These are phyloP conservation scores for Aspergillus indologenus DNA, from an alignment of 495 filamentous ascomycete species.

Conservation along the genomic window DNA sequence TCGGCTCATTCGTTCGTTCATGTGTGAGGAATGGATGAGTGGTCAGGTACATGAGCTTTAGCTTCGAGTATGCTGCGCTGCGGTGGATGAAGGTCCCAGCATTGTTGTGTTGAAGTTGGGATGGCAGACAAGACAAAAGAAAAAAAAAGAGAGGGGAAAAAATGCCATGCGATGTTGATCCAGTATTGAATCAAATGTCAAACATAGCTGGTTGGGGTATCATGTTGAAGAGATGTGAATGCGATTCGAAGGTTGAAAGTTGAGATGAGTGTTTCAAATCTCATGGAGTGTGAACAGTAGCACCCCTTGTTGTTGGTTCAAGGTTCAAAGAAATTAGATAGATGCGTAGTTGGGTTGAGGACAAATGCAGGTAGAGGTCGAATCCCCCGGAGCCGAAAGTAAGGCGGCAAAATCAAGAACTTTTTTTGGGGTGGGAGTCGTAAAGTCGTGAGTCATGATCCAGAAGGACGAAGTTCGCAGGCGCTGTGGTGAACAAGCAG, in stretches of 20 bases:
- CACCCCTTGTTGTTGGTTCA: neutral
- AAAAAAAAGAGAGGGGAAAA: slow-evolving; percentile 9
- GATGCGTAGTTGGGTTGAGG: slow-evolving; percentile 17
- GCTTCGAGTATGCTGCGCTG: no score
- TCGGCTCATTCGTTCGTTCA: neutral
- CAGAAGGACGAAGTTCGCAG: slow-evolving; percentile 4
- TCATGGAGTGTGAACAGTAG: neutral
- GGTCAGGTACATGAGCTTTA: no score
- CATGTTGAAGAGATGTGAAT: slow-evolving; percentile 2
- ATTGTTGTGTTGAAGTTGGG: slow-evolving; percentile 1
- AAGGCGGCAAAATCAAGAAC: slow-evolving; percentile 19
- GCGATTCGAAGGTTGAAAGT: neutral
- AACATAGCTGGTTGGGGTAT: slow-evolving; percentile 4
- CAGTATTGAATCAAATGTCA: neutral
- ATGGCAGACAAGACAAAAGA: neutral
- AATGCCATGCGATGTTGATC: neutral
- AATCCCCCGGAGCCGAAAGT: slow-evolving; percentile 3
- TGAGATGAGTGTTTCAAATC: neutral
- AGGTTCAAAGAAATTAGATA: neutral
- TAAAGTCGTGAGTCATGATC: slow-evolving; percentile 32
- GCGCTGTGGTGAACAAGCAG: neutral
- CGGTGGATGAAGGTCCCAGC: no score
- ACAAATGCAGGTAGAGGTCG: slow-evolving; percentile 4
- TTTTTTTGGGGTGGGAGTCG: slow-evolving; percentile 28
- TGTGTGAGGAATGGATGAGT: no score